Evolutionary conservation across 108 stramenopile species (phyloP).

Genomic region (Cyclotella kingstonii): DNA sequence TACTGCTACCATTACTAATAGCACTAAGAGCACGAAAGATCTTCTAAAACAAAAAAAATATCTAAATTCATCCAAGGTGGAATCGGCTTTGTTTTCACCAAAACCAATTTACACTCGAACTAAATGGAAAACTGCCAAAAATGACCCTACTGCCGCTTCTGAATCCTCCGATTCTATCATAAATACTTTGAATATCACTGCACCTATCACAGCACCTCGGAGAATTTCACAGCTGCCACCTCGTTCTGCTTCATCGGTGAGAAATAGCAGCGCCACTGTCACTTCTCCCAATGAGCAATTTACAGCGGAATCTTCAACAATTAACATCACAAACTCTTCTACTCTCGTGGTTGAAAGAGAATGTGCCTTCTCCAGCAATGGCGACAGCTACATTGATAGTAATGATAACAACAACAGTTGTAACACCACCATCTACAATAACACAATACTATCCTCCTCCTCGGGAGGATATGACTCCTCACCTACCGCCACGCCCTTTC

Average conservation of each 20-base stretch:
- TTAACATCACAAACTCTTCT: constrained; percentile 8
- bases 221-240: no score
- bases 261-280: no score
- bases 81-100: constrained; percentile 10
- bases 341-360: constrained; percentile 7
- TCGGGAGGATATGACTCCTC: constrained; percentile 30
- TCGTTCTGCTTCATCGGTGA: constrained; percentile 1
- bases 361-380: neutral
- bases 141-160: neutral
- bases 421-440: constrained; percentile 4
- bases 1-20: neutral
- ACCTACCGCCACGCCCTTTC: constrained; percentile 63
- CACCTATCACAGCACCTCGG: constrained; percentile 3
- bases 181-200: no score
- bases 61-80: neutral
- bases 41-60: constrained; percentile 11
- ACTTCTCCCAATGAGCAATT: no score
- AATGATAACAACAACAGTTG: constrained; percentile 2
- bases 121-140: neutral
- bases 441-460: no score
- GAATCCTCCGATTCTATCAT: no score
- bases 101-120: constrained; percentile 9
- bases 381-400: neutral
- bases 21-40: neutral
- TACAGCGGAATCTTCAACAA: no score